phyloP scores from a whole-genome alignment of 345 rosid species.

The Salix dunnii region DNA sequence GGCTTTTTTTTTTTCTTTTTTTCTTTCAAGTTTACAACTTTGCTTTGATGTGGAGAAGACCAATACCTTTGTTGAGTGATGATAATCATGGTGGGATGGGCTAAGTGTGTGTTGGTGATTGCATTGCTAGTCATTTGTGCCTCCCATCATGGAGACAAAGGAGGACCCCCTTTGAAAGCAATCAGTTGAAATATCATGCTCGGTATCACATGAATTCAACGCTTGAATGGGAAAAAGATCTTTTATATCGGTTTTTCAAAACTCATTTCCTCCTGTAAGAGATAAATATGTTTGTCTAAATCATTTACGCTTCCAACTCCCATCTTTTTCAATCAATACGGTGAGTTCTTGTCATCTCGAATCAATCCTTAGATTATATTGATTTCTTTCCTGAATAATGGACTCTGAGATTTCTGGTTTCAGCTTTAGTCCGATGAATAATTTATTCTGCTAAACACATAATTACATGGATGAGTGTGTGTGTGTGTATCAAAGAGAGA shows the following conservation, averaged over 20 bases:
- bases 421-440: too few relatives aligned
- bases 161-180: slow-evolving; percentile 37
- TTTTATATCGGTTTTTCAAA: not conserved
- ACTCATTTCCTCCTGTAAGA: slow-evolving; percentile 8
- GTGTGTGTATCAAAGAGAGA: too few relatives aligned
- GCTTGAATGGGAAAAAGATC: slow-evolving; percentile 16
- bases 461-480: too few relatives aligned
- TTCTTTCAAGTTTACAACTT: slow-evolving; percentile 3
- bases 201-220: slow-evolving; percentile 29
- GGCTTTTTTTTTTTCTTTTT: not conserved
- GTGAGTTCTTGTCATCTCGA: not conserved
- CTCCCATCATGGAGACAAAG: slow-evolving; percentile 44
- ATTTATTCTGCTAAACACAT: too few relatives aligned
- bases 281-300: slow-evolving; percentile 25
- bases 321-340: slow-evolving; percentile 22
- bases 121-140: slow-evolving; percentile 40
- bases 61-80: slow-evolving; percentile 11
- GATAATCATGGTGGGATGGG: slow-evolving; percentile 24
- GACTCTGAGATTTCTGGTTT: too few relatives aligned
- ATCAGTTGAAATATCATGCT: slow-evolving; percentile 32
- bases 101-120: slow-evolving; percentile 42
- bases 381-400: too few relatives aligned
- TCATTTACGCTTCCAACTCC: slow-evolving; percentile 20
- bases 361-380: not conserved
- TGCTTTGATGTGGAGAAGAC: slow-evolving; percentile 37